A percentile compares a stretch with the other conserved stretches of the same genome.
phyloP scores from a whole-genome alignment of 768 basidiomycete species.

The Psilocybe cubensis region DNA sequence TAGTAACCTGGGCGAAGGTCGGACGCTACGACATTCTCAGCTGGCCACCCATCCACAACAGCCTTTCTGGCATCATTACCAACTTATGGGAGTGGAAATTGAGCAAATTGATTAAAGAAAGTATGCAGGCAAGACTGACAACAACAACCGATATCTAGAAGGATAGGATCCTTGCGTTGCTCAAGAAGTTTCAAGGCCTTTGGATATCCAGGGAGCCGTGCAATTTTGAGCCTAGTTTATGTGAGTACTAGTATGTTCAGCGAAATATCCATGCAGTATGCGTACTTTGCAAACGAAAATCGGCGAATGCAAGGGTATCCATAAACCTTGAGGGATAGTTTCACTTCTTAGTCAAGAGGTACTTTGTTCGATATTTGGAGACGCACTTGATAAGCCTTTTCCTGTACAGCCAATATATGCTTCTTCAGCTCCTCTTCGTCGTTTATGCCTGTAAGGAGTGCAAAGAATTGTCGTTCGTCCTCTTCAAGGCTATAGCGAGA shows the following conservation, averaged over 20 bases:
- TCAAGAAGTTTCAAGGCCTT: slow-evolving; percentile 30
- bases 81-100: slow-evolving; percentile 33
- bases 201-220: slow-evolving; percentile 35
- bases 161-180: slow-evolving; percentile 31
- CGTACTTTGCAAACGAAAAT: slow-evolving; percentile 38
- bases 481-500: background rate
- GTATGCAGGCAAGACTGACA: slow-evolving; percentile 30
- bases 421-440: slow-evolving; percentile 1
- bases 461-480: background rate
- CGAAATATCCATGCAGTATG: background rate
- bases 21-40: slow-evolving; percentile 36
- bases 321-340: slow-evolving; percentile 27
- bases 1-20: slow-evolving; percentile 36
- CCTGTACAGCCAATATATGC: slow-evolving; percentile 6
- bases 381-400: slow-evolving; percentile 6
- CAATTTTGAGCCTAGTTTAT: slow-evolving; percentile 33
- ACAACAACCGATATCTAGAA: slow-evolving; percentile 48
- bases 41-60: slow-evolving; percentile 43
- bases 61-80: slow-evolving; percentile 43
- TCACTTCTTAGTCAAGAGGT: background rate
- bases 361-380: background rate
- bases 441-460: background rate
- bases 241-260: background rate
- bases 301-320: slow-evolving; percentile 41
- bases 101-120: background rate